Conservation (phyloP, 2,329 filamentous ascomycete genomes). For the Alternaria atra region DNA sequence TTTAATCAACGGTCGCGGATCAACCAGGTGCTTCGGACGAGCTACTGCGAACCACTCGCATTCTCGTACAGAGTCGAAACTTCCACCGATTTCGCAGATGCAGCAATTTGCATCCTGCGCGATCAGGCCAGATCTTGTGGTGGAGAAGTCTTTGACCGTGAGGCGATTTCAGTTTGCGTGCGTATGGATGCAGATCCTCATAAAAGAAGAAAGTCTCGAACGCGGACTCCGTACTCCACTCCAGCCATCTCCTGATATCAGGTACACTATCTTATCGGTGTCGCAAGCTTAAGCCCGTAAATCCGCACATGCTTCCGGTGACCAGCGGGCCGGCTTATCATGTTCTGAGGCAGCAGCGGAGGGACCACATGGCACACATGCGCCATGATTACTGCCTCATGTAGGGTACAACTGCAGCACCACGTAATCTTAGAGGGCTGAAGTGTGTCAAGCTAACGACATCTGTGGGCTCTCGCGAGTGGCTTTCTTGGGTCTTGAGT, state of each 20-base stretch:
- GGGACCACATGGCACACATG: conserved; percentile 12
- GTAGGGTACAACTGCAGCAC: conserved; percentile 23
- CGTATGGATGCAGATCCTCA: conserved; percentile 12
- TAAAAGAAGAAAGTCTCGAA: conserved; percentile 12
- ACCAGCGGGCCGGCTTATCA: conserved; percentile 3
- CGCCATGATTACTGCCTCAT: conserved; percentile 7
- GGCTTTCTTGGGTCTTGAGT: conserved; percentile 9
- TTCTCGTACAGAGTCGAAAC: background rate
- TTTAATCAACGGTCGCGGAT: conserved; percentile 5
- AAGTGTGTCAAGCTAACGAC: conserved; percentile 8
- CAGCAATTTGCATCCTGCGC: conserved; percentile 11
- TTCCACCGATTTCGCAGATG: background rate
- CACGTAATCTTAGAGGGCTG: conserved; percentile 29
- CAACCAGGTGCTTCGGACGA: background rate
- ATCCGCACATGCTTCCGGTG: background rate
- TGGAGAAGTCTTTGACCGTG: conserved; percentile 8
- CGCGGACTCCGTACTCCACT: conserved; percentile 1
- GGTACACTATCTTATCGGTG: conserved; percentile 6
- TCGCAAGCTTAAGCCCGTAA: conserved; percentile 4
- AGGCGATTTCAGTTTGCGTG: background rate
- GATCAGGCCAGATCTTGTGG: conserved; percentile 13
- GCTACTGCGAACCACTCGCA: conserved; percentile 8
- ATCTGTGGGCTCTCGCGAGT: conserved; percentile 12
- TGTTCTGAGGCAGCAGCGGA: conserved; percentile 5
- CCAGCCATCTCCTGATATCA: conserved; percentile 5